Base-by-base conservation (phyloP, 2,329 filamentous ascomycete species). In the Neopestalotiopsis sp. region DNA sequence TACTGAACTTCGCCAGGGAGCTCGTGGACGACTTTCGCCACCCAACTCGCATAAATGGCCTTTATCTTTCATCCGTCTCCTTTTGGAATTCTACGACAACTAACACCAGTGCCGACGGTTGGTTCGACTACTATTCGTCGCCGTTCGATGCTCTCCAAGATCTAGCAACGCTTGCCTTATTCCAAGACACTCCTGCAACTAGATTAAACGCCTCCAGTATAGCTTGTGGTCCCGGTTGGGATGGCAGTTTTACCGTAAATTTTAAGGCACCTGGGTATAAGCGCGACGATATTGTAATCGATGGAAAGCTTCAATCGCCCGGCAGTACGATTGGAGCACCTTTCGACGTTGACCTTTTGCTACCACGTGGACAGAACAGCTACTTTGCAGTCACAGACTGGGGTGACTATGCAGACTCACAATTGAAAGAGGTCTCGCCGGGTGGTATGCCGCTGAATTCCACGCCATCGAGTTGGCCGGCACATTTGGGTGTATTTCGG, bases 401-500 rank as follows among this genome's bases (percentile, higher is more conserved):
- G 12, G 78, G 78, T 17, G 80, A 83, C 6, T 83, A 82, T 69
- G 69, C 70, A 1, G 30, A 32, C 1, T 65, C 67, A 4, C 80
- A 81, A 67, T 67, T 81, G 67, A 69, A 72, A 14, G 73, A 77
- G 1, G 72, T 75, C 20, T 68, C 70, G 4, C 42, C 72, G 1
- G 79, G 77, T 12, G 83, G 79, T 32, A 75, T 80, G 28, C 77
- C 75, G 1, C 75, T 66, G 52, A 73, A 56, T 12, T 32, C 68
- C 1, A 72, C 74, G 1, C 76, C 74, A 1, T 2, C 9, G 1
- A 28, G 24, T 34, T 79, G 74, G 49, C 79, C 78, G 1, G 68
- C 71, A 40, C 70, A 78, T 14, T 72, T 82, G 1, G 81, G 82
- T 1, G 78, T 76, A 4, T 78, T 83, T 60, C 71, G 77, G n/a